Base-by-base conservation (phyloP, 306 rosid genomes). In the Quercus alba region DNA sequence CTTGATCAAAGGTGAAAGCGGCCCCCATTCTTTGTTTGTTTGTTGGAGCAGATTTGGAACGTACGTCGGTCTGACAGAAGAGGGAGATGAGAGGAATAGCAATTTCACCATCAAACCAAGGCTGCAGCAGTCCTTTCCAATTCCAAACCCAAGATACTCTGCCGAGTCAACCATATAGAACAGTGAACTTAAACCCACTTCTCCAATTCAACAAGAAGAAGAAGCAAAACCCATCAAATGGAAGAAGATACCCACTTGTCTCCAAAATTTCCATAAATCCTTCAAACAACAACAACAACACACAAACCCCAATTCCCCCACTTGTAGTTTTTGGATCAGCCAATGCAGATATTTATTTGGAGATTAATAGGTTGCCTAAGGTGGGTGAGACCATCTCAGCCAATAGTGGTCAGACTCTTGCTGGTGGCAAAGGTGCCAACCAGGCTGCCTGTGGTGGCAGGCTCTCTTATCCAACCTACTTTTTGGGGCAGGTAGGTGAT, bases 341-440 rank as follows among this genome's bases (percentile, higher is more conserved):
- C 70, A 91, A 91, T 84, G 98, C 97, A 5, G 97, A 95, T 84
- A 91, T 93, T 81, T 93, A 93, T 74, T 85, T 95, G 2, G 99
- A 93, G 83, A 91, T 91, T 64, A 92, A 95, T 0, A 79, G 98
- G 15, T 84, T 93, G 3, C 94, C 97, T 1, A 58, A 30, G 5
- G 90, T 84, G 61, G 97, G 99, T 4, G 97, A 93, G 88, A 95
- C 96, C 1, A 54, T 95, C 15, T 78, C 90, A 1, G 99, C 99
- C 19, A 86, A 71, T 69, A 85, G 73, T 1, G 97, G 97, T 0
- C 91, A 91, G 86, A 93, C 93, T 9, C 87, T 91, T 59, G 91
- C 98, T 12, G 96, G 99, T 5, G 99, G 97, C 41, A 91, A 93
- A 73, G 94, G 98, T 11, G 97, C 93, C 15, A 93, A 95, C 78